phyloP scores from a whole-genome alignment of 2,329 filamentous ascomycete species.

The Triangularia verruculosa region DNA sequence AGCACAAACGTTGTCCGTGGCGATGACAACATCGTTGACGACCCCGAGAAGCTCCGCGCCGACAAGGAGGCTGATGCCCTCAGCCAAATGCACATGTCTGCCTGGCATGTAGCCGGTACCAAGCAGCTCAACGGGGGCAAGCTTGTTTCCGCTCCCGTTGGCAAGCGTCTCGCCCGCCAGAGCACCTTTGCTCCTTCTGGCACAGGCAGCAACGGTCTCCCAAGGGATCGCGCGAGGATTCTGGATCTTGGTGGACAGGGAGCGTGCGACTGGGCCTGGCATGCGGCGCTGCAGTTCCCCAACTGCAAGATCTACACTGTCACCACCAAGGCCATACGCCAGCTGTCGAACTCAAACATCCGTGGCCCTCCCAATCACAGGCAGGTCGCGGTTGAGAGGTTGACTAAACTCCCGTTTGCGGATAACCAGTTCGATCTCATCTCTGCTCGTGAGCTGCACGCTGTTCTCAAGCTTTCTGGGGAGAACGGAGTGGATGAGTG shows the following conservation, averaged over 20 bases:
- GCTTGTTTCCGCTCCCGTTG: slow-evolving; percentile 61
- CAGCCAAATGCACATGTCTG: slow-evolving; percentile 61
- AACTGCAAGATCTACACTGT: slow-evolving; percentile 86
- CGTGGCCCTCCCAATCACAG: slow-evolving; percentile 85
- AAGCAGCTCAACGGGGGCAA: slow-evolving; percentile 63
- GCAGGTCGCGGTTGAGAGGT: slow-evolving; percentile 70
- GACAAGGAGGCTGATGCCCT: slow-evolving; percentile 82
- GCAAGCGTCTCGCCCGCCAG: slow-evolving; percentile 57
- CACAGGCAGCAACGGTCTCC: slow-evolving; percentile 42
- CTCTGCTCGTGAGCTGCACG: slow-evolving; percentile 82
- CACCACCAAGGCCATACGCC: slow-evolving; percentile 67
- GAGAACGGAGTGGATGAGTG: slow-evolving; percentile 78
- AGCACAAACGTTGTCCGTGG: slow-evolving; percentile 71
- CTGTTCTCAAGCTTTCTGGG: slow-evolving; percentile 70
- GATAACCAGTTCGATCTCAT: slow-evolving; percentile 87
- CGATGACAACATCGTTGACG: slow-evolving; percentile 61
- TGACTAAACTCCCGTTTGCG: slow-evolving; percentile 81
- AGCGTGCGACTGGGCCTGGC: slow-evolving; percentile 94
- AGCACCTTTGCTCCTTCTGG: slow-evolving; percentile 47
- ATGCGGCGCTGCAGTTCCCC: slow-evolving; percentile 81
- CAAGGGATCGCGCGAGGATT: slow-evolving; percentile 60
- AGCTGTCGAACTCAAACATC: slow-evolving; percentile 70
- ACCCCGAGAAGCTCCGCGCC: slow-evolving; percentile 59
- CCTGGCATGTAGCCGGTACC: slow-evolving; percentile 60
- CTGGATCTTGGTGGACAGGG: slow-evolving; percentile 84